A percentile compares a stretch with the other conserved stretches of the same genome.
Evolutionary conservation across 352 stramenopile genomes (phyloP).

Genomic region (Phytophthora sp.): DNA sequence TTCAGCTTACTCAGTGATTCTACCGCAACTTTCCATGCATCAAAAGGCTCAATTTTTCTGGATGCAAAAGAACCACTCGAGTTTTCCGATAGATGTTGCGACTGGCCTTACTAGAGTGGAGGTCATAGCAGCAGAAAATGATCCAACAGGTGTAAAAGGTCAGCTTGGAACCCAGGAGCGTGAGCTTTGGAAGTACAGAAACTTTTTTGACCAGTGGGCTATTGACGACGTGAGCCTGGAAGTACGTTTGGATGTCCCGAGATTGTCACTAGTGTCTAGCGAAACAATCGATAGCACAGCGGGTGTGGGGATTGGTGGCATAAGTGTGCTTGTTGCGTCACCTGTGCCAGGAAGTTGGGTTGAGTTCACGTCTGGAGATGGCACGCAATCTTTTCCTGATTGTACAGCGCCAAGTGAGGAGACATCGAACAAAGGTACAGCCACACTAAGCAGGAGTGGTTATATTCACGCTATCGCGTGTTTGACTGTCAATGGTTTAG

Average conservation of each 20-base stretch:
- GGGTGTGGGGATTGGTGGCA: constrained; percentile 21
- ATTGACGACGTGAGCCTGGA: constrained; percentile 65
- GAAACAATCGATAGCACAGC: constrained; percentile 5
- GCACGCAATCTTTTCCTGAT: constrained; percentile 59
- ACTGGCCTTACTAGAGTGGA: constrained; percentile 21
- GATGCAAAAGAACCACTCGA: constrained; percentile 74
- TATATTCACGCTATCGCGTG: constrained; percentile 69
- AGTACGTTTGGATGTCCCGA: constrained; percentile 53
- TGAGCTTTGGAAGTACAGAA: constrained; percentile 65
- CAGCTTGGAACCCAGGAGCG: constrained; percentile 41
- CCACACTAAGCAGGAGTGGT: constrained; percentile 37
- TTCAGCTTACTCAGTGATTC: constrained; percentile 31
- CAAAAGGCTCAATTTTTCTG: constrained; percentile 55
- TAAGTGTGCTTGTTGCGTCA: constrained; percentile 43
- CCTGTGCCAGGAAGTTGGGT: constrained; percentile 57
- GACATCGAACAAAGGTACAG: constrained; percentile 13
- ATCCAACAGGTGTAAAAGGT: constrained; percentile 43
- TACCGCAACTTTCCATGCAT: constrained; percentile 56
- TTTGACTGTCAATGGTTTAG: constrained; percentile 28
- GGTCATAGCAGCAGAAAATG: constrained; percentile 48
- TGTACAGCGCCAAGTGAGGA: constrained; percentile 21
- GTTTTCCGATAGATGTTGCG: constrained; percentile 58
- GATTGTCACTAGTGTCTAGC: constrained; percentile 28
- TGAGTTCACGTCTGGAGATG: constrained; percentile 48
- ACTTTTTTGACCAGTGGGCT: constrained; percentile 81